Base-by-base conservation (phyloP, 495 filamentous ascomycete species). In the Hyaloscypha bicolor region DNA sequence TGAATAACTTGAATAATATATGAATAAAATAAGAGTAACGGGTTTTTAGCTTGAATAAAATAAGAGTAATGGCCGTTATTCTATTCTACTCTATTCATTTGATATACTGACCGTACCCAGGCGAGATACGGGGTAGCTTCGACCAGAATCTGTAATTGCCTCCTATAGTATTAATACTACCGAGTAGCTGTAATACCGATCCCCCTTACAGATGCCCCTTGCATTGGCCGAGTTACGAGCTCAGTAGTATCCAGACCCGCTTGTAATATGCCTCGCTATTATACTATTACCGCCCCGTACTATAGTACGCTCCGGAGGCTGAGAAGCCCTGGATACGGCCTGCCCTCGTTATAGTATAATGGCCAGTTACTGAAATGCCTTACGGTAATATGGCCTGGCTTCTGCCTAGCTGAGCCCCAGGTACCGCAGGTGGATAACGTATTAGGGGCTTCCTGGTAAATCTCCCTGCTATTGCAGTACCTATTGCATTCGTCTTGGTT, bases 181-280 rank as follows among this genome's bases (percentile, higher is more conserved):
- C 55, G 53, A 66, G 57, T 32, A 65, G 30, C 57, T 66, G 35
- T 70, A 55, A 70, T 53, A 25, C 64, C 2, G 33, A 70, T 70
- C 32, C 45, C 58, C 55, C 65, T 55, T 45, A 14, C 39, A 22
- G 35, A 22, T 48, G 4, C 48, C 3, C 42, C 55, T n/a, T 70
- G 55, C 39, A 70, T 53, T 60, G 35, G 32, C 58, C 22, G 33
- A n/a, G n/a, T n/a, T n/a, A n/a, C n/a, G n/a, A n/a, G n/a, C n/a
- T n/a, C n/a, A n/a, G n/a, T n/a, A n/a, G 55, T 14, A 22, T 69
- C 39, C 25, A 52, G n/a, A 69, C 67, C 62, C 45, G 61, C 57
- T 70, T 55, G 45, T 42, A 63, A 66, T 70, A 42, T 70, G 64
- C 64, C 33, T 70, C 33, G 57, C 62, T 31, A 56, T 57, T 14